These are phyloP conservation scores for Crepidotus variabilis DNA, from an alignment of 768 basidiomycete genomes.

Conservation along the genomic window DNA sequence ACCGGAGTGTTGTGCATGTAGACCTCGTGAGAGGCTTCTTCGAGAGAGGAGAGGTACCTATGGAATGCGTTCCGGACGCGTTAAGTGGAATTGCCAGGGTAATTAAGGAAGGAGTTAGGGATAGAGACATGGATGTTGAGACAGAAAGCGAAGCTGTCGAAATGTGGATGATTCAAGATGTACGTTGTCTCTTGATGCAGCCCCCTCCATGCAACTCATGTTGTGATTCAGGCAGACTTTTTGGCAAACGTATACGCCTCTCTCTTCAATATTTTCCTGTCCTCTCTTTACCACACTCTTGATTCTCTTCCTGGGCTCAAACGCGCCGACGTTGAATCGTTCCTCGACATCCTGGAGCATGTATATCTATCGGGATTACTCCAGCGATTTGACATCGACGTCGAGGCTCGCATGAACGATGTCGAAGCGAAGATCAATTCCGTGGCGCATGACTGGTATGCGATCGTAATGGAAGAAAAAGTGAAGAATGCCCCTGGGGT, in stretches of 20 bases:
- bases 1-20: slow-evolving; percentile 76
- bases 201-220: slow-evolving; percentile 1
- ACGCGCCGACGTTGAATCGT: slow-evolving; percentile 62
- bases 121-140: neutral
- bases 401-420: slow-evolving; percentile 61
- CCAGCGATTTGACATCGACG: slow-evolving; percentile 71
- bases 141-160: slow-evolving; percentile 45
- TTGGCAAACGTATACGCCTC: slow-evolving; percentile 64
- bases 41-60: slow-evolving; percentile 85
- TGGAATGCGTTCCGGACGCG: slow-evolving; percentile 94
- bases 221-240: slow-evolving; percentile 52
- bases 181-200: slow-evolving; percentile 38
- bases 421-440: slow-evolving; percentile 62
- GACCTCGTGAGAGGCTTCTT: slow-evolving; percentile 84
- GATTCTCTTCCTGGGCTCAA: slow-evolving; percentile 75
- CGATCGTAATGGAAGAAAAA: slow-evolving; percentile 57
- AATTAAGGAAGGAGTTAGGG: slow-evolving; percentile 42
- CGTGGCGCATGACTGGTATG: slow-evolving; percentile 60
- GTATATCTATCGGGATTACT: slow-evolving; percentile 68
- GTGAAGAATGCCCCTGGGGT: slow-evolving; percentile 63
- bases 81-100: slow-evolving; percentile 69
- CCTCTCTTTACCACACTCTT: slow-evolving; percentile 79
- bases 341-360: slow-evolving; percentile 63
- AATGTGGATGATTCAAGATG: slow-evolving; percentile 80
- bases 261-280: slow-evolving; percentile 85